Base-by-base conservation (phyloP, 2,329 filamentous ascomycete species). In the Paraconiothyrium brasiliense region DNA sequence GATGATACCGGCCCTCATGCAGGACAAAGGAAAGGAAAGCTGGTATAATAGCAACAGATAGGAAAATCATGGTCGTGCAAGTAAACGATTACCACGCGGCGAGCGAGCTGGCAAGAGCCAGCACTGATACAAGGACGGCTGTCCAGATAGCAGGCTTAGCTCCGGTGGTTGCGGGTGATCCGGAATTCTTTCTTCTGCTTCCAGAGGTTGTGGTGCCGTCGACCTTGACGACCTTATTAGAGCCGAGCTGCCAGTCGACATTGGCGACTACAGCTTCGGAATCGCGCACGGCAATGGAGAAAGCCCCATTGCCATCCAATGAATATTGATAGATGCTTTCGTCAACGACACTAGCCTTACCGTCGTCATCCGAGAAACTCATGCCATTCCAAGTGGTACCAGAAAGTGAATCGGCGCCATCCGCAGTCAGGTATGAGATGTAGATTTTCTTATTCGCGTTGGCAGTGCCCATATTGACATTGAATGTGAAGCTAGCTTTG, bases 321-420 rank as follows among this genome's bases (percentile, higher is more conserved):
- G 62, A 70, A 20, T 72, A 55, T 3, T 74, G 78, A 32, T 72
- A 64, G 6, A 75, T 70, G 1, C 68, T 75, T 51, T 73, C 68
- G 37, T 79, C 73, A 20, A 78, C 75, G 10, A 70, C 62, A 16
- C 69, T 77, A 0, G 80, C 74, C n/a, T 71, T 78, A 60, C 83
- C 83, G 43, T 82, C 77, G 37, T 71, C 70, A 61, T 76, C 79
- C 50, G 74, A 64, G 71, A 79, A 85, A 62, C 74, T 77, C 65
- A 85, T 74, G 49, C 83, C 83, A 68, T 84, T 83, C 78, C 79
- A 85, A 8, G 79, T 81, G 1, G 80, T 81, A 51, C 78, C 78
- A 44, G 71, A 63, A 14, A 78, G 77, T 8, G 78, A 74, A 58
- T 84, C 82, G 10, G 81, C 78, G 35, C 83, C 83, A 16, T 76